Base-by-base conservation (phyloP, 2,329 filamentous ascomycete genomes). In the Penicillium psychrosexuale region DNA sequence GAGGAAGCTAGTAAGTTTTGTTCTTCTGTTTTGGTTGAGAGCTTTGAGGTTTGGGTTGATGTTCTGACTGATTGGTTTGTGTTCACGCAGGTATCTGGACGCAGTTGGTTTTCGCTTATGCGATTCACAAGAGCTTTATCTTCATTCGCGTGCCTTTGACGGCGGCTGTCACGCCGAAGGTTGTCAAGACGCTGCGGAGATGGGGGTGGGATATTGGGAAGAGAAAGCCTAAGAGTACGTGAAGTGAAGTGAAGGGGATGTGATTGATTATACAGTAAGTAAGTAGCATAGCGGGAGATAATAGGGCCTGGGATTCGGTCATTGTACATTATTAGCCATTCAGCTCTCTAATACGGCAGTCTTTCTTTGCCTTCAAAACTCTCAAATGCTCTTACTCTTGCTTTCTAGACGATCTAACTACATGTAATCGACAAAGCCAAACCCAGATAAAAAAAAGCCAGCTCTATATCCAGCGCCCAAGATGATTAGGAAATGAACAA, bases 181-280 rank as follows among this genome's bases (percentile, higher is more conserved):
- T 97, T n/a, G 94, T 97, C 67, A 95, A 91, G 75, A 84, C 86
- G 12, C 78, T 99, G 28, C 81, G 93, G 61, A 82, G 84, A 12
- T 96, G 93, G 91, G 94, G 94, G 5, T 97, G 90, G 87, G 85
- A 97, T 70, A 94, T 99, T 69, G 93, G 93, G 47, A 96, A 91
- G 79, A 81, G 85, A 65, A 84, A 78, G 62, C 72, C 74, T 2
- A 76, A 73, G 60, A 70, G 63, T 46, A 58, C 60, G 39, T 71
- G 61, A 61, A 12, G 15, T 27, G 47, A 42, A 40, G 39, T 71
- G 61, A 61, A 12, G 15, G 33, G 47, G 49, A 40, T 47, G 22
- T 47, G 51, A 45, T 51, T 47, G 51, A 45, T 51, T 39, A 38
- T 43, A 45, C 22, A 24, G 22, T 24, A 24, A 24, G 22, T 24